Evolutionary conservation across 2,329 filamentous ascomycete species (phyloP).

Genomic region (Orbilia quercus): DNA sequence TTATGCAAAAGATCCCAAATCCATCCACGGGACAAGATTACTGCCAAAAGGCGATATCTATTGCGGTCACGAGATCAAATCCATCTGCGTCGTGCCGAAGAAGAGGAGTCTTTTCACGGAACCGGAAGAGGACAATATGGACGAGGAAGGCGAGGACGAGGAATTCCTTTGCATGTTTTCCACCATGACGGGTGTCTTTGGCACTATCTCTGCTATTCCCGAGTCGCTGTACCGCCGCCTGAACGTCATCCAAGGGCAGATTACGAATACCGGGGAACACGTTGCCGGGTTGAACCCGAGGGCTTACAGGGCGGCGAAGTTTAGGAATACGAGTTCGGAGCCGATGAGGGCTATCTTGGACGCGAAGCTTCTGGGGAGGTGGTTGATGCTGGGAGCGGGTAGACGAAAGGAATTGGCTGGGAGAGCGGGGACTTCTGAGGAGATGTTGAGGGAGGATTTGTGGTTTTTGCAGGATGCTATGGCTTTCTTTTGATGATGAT

Average conservation of each 20-base stretch:
- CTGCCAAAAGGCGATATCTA: slow-evolving; percentile 90
- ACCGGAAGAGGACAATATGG: slow-evolving; percentile 63
- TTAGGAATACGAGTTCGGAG: slow-evolving; percentile 57
- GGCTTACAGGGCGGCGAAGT: slow-evolving; percentile 73
- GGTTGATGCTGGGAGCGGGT: slow-evolving; percentile 58
- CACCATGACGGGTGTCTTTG: slow-evolving; percentile 79
- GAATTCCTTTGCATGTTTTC: slow-evolving; percentile 73
- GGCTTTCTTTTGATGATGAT: slow-evolving; percentile 49
- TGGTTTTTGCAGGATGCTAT: slow-evolving; percentile 56
- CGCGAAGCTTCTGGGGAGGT: slow-evolving; percentile 58
- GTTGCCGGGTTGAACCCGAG: slow-evolving; percentile 84
- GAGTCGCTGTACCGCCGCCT: slow-evolving; percentile 87
- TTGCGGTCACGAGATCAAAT: slow-evolving; percentile 79
- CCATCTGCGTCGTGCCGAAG: slow-evolving; percentile 76
- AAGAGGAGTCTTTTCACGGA: slow-evolving; percentile 59
- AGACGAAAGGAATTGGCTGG: slow-evolving; percentile 59
- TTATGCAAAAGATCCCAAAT: slow-evolving; percentile 90
- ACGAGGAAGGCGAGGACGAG: slow-evolving; percentile 59
- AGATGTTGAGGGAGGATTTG: slow-evolving; percentile 59
- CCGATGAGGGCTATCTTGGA: slow-evolving; percentile 60
- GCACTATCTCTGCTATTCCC: slow-evolving; percentile 78
- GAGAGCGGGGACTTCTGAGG: slow-evolving; percentile 58
- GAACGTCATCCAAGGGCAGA: slow-evolving; percentile 80
- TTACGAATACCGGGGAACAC: slow-evolving; percentile 79
- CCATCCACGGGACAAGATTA: slow-evolving; percentile 85